Percentiles rank a stretch among this genome's conserved stretches.
phyloP scores from a whole-genome alignment of 1,284 basidiomycete species.

The Fistulinella cinereoalba region DNA sequence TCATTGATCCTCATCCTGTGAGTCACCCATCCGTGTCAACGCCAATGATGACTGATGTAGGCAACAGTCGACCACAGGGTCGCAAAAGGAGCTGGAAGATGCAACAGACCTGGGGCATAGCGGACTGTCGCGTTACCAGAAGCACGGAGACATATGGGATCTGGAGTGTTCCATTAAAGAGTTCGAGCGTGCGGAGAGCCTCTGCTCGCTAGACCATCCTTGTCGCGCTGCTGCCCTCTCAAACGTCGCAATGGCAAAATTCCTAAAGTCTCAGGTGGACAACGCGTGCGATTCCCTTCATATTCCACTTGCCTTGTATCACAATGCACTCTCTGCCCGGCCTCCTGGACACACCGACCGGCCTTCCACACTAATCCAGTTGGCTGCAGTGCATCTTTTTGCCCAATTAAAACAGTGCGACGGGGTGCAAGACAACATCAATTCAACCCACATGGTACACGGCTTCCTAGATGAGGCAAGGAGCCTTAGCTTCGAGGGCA shows the following conservation, averaged over 20 bases:
- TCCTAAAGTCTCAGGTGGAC: not conserved
- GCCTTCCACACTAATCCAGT: not conserved
- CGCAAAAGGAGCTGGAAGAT: not conserved
- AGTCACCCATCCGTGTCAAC: not conserved
- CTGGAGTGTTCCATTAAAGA: not conserved
- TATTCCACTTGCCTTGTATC: not conserved
- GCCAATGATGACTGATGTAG: not conserved
- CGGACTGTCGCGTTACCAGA: not conserved
- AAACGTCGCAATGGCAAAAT: not conserved
- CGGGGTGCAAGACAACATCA: not conserved
- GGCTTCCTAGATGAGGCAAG: too few relatives aligned
- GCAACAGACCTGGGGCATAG: not conserved
- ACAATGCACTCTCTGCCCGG: not conserved
- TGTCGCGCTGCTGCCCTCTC: not conserved
- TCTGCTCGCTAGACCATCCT: not conserved
- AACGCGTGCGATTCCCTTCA: not conserved
- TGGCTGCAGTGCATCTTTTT: not conserved
- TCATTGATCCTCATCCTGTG: not conserved
- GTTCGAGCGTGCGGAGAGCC: not conserved
- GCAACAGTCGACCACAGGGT: not conserved
- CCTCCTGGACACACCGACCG: not conserved
- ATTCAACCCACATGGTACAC: not conserved
- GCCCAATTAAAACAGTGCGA: not conserved
- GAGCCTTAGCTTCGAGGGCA: not conserved
- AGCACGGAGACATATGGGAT: not conserved